Percentiles rank a stretch among this genome's conserved stretches.
These are phyloP conservation scores for Nitzschia sp. DNA, from an alignment of 108 stramenopile genomes.

Conservation along the genomic window DNA sequence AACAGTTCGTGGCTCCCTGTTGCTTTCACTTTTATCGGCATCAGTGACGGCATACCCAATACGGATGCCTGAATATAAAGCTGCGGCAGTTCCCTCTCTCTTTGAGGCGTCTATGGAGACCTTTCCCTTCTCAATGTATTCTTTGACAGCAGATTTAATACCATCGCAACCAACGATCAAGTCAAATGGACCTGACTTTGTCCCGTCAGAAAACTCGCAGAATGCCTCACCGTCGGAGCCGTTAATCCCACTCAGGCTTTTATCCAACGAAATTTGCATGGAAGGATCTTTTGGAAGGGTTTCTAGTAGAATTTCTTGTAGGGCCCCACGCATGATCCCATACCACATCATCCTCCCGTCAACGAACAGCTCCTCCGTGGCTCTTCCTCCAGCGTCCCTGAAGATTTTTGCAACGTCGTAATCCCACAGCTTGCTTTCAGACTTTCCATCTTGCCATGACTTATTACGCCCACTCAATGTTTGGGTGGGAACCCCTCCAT, in stretches of 20 bases:
- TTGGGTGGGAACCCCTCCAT: slow-evolving; percentile 55
- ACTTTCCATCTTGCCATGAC: slow-evolving; percentile 46
- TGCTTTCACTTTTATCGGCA: background rate
- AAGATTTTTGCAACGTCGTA: slow-evolving; percentile 52
- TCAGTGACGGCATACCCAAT: slow-evolving; percentile 76
- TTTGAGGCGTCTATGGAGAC: slow-evolving; percentile 18
- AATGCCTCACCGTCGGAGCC: slow-evolving; percentile 17
- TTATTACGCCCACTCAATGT: slow-evolving; percentile 48
- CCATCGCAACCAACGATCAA: slow-evolving; percentile 86
- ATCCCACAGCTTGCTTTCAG: slow-evolving; percentile 42
- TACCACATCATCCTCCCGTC: slow-evolving; percentile 47
- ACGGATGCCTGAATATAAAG: slow-evolving; percentile 78
- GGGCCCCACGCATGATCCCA: slow-evolving; percentile 72
- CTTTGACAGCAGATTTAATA: slow-evolving; percentile 62
- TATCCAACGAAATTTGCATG: slow-evolving; percentile 46
- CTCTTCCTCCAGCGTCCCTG: slow-evolving; percentile 25
- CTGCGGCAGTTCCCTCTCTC: slow-evolving; percentile 22
- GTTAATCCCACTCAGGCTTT: slow-evolving; percentile 38
- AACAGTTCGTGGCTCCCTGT: slow-evolving; percentile 25
- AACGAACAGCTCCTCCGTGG: slow-evolving; percentile 28
- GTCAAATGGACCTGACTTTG: slow-evolving; percentile 65
- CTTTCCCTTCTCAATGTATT: slow-evolving; percentile 52
- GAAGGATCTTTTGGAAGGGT: slow-evolving; percentile 34
- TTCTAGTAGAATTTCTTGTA: slow-evolving; percentile 65
- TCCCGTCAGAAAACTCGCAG: slow-evolving; percentile 65